These are phyloP conservation scores for Colletotrichum sansevieriae DNA, from an alignment of 2,329 filamentous ascomycete species.

Conservation along the genomic window DNA sequence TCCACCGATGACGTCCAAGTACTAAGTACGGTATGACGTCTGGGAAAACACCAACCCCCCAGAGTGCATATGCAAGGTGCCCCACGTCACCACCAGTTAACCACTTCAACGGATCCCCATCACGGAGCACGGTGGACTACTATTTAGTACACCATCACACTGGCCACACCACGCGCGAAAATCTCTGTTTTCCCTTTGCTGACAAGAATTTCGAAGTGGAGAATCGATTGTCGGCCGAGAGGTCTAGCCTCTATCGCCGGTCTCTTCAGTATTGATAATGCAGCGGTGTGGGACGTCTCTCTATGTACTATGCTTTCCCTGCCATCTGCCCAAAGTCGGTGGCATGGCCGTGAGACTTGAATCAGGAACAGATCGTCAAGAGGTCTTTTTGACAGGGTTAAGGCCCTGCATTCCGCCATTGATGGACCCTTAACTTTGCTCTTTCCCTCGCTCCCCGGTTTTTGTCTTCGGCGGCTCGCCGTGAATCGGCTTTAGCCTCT, in stretches of 20 bases:
- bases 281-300: conserved; percentile 34
- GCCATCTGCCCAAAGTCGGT: conserved; percentile 14
- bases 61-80: conserved; percentile 37
- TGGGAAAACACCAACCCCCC: conserved; percentile 25
- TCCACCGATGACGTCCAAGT: conserved; percentile 39
- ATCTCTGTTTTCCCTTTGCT: conserved; percentile 22
- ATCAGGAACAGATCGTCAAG: conserved; percentile 37
- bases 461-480: conserved; percentile 9
- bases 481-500: background rate
- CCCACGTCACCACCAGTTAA: conserved; percentile 32
- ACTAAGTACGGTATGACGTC: conserved; percentile 39
- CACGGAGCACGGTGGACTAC: conserved; percentile 17
- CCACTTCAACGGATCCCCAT: conserved; percentile 33
- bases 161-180: conserved; percentile 25
- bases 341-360: conserved; percentile 26
- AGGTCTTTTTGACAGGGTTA: conserved; percentile 18
- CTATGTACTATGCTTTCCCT: conserved; percentile 27
- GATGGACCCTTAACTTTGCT: conserved; percentile 16
- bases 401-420: conserved; percentile 34
- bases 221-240: conserved; percentile 29
- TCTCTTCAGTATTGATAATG: conserved; percentile 27
- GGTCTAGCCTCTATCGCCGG: conserved; percentile 37
- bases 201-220: conserved; percentile 21
- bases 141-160: background rate
- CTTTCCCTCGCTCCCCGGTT: background rate